Percentiles rank a stretch among this genome's conserved stretches.
Conservation (phyloP, 106 monocot genomes). For the Allium fistulosum region DNA sequence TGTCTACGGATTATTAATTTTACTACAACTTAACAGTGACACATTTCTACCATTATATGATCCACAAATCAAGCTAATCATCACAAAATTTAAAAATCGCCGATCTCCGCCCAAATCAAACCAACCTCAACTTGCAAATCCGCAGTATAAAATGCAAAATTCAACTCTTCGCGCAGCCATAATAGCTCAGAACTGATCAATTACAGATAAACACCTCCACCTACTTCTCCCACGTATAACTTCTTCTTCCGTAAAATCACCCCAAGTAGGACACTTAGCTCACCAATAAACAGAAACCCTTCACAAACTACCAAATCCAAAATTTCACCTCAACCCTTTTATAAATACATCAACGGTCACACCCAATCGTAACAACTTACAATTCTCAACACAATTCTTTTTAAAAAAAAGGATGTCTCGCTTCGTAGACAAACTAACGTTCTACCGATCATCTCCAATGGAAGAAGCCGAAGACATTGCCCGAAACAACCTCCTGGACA, state of each 20-base stretch:
- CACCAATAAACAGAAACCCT: neutral
- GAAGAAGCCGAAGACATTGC: conserved; percentile 53
- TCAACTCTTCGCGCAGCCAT: too few relatives aligned
- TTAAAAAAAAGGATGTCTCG: conserved; percentile 24
- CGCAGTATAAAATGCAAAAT: too few relatives aligned
- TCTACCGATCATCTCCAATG: conserved; percentile 40
- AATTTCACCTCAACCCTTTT: neutral
- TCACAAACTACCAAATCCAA: neutral
- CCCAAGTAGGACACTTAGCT: neutral
- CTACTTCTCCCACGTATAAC: neutral
- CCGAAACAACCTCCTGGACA: conserved; percentile 32
- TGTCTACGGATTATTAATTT: too few relatives aligned
- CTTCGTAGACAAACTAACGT: conserved; percentile 40
- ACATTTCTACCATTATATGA: too few relatives aligned
- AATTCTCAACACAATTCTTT: too few relatives aligned
- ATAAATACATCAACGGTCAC: neutral
- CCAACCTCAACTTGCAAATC: too few relatives aligned
- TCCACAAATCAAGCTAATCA: too few relatives aligned
- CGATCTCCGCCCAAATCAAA: too few relatives aligned
- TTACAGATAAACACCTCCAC: conserved; percentile 3
- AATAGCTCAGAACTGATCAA: too few relatives aligned
- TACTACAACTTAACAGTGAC: too few relatives aligned
- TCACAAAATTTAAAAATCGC: too few relatives aligned
- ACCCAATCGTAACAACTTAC: neutral
- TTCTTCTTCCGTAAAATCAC: neutral